Base-by-base conservation (phyloP, 768 basidiomycete genomes). In the Pulveroboletus sp. region DNA sequence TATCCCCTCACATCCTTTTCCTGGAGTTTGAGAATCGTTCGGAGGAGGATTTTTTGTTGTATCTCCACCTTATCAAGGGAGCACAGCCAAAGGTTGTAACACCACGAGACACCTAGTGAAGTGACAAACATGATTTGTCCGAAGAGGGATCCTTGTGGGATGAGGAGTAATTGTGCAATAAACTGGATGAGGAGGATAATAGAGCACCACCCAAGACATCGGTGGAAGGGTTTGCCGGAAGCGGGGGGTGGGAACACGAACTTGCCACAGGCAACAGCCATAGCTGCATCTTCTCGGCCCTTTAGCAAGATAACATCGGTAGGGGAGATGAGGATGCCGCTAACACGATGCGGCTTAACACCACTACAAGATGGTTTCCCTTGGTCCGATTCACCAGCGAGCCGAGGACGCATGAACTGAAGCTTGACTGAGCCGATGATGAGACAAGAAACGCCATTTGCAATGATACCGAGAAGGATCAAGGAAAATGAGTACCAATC, bases 401-500 rank as follows among this genome's bases (percentile, higher is more conserved):
- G 27, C 8, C 27, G 27, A 11, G 27, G 27, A 29, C 27, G 27
- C 27, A 5, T 29, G 4, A 29, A 29, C 12, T 29, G 5, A 29
- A 29, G 27, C 27, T 4, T 29, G 27, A 29, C 8, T 2, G 27
- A 29, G 27, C 27, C 27, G 27, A 29, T 29, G 27, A 29, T 2
- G 27, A 29, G 27, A 29, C 27, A 29, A 29, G 27, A 29, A 9
- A 29, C 27, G 12, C 27, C 65, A 25, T 56, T 66, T 45, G 63
- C 59, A 17, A 68, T 6, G 33, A 68, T 63, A 10, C 66, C 66
- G 13, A 62, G 47, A 10, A 68, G 49, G 42, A 68, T 65, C 56
- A 66, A 50, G 10, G 57, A 39, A 47, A 61, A 68, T 20, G 58
- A 60, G 34, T 52, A 66, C 66, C 66, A 68, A 29, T 68, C 66